Conservation (phyloP, 192 early-diverging fungal species). For the Coemansia sp. region DNA sequence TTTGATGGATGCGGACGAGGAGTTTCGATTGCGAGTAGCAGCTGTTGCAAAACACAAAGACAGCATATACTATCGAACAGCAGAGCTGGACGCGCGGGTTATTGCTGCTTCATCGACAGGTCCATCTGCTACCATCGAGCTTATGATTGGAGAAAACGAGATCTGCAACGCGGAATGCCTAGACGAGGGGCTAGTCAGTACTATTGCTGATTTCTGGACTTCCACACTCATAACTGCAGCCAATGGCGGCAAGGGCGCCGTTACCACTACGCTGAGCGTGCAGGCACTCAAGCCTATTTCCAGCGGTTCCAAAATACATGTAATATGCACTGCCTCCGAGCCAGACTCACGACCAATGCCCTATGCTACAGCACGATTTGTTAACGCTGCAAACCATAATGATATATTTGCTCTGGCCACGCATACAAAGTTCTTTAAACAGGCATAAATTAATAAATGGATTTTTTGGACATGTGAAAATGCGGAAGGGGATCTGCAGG, state of each 20-base stretch:
- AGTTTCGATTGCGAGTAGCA: conserved; percentile 9
- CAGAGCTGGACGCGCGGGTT: conserved; percentile 11
- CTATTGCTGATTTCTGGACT: conserved; percentile 46
- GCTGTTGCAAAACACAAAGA: conserved; percentile 14
- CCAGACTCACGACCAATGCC: conserved; percentile 8
- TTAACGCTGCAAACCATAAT: conserved; percentile 8
- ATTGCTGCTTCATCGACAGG: conserved; percentile 9
- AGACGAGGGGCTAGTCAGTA: conserved; percentile 40
- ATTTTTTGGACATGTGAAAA: conserved; percentile 7
- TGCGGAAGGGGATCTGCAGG: not conserved
- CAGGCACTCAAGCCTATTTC: conserved; percentile 22
- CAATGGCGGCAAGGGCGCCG: conserved; percentile 21
- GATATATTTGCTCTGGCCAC: conserved; percentile 25
- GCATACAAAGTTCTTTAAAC: conserved; percentile 44
- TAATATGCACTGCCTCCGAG: conserved; percentile 19
- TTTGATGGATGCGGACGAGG: conserved; percentile 3
- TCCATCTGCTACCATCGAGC: conserved; percentile 10
- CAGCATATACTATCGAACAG: conserved; percentile 46
- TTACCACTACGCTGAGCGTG: conserved; percentile 44
- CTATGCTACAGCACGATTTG: conserved; percentile 32
- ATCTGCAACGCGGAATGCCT: conserved; percentile 18
- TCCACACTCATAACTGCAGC: conserved; percentile 40
- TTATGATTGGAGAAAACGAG: conserved; percentile 1
- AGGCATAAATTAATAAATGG: not conserved
- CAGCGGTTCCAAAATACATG: conserved; percentile 6